A percentile compares a stretch with the other conserved stretches of the same genome.
phyloP scores from a whole-genome alignment of 2,329 filamentous ascomycete species.

The Nothophaeocryptopus gaeumannii region DNA sequence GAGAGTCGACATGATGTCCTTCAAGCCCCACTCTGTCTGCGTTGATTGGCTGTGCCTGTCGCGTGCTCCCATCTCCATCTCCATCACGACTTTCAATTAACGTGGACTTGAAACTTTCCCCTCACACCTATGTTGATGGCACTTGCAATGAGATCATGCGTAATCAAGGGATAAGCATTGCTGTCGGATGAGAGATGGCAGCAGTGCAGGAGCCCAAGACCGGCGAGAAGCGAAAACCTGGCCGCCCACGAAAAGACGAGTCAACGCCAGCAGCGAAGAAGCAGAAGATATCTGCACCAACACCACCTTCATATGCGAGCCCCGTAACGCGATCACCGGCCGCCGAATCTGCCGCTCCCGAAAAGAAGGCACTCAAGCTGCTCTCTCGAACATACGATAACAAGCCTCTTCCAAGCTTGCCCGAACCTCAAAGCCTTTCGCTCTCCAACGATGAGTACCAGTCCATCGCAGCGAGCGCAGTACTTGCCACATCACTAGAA shows the following conservation, averaged over 20 bases:
- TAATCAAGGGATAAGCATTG: background rate
- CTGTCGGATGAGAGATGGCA: slow-evolving; percentile 4
- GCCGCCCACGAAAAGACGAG: slow-evolving; percentile 20
- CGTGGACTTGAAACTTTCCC: no score
- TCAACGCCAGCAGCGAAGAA: slow-evolving; percentile 28
- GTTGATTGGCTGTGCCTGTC: background rate
- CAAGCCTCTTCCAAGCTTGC: slow-evolving; percentile 68
- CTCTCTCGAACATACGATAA: slow-evolving; percentile 63
- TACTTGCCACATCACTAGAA: slow-evolving; percentile 68
- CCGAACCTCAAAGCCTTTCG: slow-evolving; percentile 62
- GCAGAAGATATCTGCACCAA: slow-evolving; percentile 16
- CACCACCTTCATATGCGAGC: slow-evolving; percentile 9
- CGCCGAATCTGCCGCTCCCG: slow-evolving; percentile 20
- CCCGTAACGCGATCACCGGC: slow-evolving; percentile 16
- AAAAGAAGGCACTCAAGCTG: slow-evolving; percentile 39
- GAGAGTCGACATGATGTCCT: background rate
- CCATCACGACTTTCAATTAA: no score
- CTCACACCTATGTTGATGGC: no score
- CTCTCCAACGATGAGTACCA: slow-evolving; percentile 67
- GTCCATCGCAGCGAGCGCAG: slow-evolving; percentile 70
- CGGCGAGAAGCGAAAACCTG: slow-evolving; percentile 29
- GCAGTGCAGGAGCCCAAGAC: slow-evolving; percentile 6
- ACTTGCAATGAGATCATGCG: no score
- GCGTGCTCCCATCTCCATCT: background rate
- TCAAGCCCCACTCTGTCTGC: background rate